A percentile compares a stretch with the other conserved stretches of the same genome.
phyloP scores from a whole-genome alignment of 805 yeast genomes.

The Myxozyma udenii region DNA sequence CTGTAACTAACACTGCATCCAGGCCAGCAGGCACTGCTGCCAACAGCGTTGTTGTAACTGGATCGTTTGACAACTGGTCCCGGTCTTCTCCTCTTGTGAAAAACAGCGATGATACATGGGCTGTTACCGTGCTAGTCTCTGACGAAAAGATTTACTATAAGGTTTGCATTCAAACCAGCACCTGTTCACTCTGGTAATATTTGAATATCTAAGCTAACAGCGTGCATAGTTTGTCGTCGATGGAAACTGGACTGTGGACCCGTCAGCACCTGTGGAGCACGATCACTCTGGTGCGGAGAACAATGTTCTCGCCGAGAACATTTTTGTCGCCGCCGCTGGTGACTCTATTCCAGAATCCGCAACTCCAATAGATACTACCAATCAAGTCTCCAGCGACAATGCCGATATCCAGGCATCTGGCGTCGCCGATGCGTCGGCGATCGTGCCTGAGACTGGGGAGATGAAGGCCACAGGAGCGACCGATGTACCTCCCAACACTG shows the following conservation, averaged over 20 bases:
- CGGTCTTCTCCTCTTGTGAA: constrained; percentile 59
- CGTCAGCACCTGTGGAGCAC: constrained; percentile 43
- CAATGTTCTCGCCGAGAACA: constrained; percentile 47
- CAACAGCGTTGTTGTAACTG: constrained; percentile 60
- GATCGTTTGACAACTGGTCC: constrained; percentile 68
- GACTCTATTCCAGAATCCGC: not conserved
- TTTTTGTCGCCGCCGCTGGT: not conserved
- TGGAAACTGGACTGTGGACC: constrained; percentile 57
- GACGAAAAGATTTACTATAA: constrained; percentile 47
- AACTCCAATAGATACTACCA: too few species aligned
- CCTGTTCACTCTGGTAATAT: not conserved
- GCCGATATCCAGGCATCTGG: too few species aligned
- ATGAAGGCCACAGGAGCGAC: too few species aligned
- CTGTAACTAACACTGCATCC: not conserved
- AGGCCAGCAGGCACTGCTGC: constrained; percentile 49
- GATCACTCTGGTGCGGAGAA: constrained; percentile 54
- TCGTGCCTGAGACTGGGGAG: too few species aligned
- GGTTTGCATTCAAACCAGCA: constrained; percentile 8
- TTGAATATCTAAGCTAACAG: not conserved
- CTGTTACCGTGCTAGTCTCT: constrained; percentile 54
- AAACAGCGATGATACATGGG: constrained; percentile 58
- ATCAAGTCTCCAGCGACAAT: too few species aligned
- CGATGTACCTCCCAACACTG: not conserved
- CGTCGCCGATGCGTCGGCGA: too few species aligned
- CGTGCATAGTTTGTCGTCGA: constrained; percentile 57